A percentile compares a stretch with the other conserved stretches of the same genome.
Conservation (phyloP, 805 yeast species). For the Candida qinlingensis region DNA sequence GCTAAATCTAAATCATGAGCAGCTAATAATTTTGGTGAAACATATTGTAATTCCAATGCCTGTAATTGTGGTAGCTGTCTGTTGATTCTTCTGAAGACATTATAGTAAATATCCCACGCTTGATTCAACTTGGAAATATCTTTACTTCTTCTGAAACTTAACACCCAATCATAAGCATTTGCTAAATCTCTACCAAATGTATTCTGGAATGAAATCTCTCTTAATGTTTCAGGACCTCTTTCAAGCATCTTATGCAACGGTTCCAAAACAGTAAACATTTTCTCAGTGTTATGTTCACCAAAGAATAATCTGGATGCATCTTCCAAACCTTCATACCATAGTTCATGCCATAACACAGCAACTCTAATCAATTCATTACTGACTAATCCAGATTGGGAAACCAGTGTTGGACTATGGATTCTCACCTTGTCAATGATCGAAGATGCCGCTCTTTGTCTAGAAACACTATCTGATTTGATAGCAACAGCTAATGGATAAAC, state of each 20-base stretch:
- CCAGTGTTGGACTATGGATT: conserved; percentile 75
- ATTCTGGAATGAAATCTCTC: conserved; percentile 89
- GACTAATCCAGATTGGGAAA: conserved; percentile 91
- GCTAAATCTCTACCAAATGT: conserved; percentile 90
- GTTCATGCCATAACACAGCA: conserved; percentile 95
- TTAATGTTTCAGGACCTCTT: conserved; percentile 84
- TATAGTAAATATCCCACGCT: conserved; percentile 96
- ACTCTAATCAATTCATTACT: conserved; percentile 89
- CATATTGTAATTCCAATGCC: conserved; percentile 84
- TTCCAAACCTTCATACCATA: conserved; percentile 96
- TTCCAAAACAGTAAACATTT: conserved; percentile 86
- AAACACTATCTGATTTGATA: conserved; percentile 84
- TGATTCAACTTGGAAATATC: conserved; percentile 88
- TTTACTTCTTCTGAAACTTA: conserved; percentile 76
- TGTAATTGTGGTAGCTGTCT: conserved; percentile 85
- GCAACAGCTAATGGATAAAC: conserved; percentile 96
- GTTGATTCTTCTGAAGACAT: conserved; percentile 86
- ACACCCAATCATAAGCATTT: conserved; percentile 92
- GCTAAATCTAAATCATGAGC: conserved; percentile 81
- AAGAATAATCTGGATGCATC: conserved; percentile 92
- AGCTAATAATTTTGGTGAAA: conserved; percentile 81
- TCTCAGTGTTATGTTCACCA: conserved; percentile 91
- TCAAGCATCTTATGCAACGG: conserved; percentile 84
- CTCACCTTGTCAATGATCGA: conserved; percentile 91
- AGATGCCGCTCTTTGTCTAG: conserved; percentile 86